Base-by-base conservation (phyloP, 2,329 filamentous ascomycete genomes). In the Pseudomassariella vexata region DNA sequence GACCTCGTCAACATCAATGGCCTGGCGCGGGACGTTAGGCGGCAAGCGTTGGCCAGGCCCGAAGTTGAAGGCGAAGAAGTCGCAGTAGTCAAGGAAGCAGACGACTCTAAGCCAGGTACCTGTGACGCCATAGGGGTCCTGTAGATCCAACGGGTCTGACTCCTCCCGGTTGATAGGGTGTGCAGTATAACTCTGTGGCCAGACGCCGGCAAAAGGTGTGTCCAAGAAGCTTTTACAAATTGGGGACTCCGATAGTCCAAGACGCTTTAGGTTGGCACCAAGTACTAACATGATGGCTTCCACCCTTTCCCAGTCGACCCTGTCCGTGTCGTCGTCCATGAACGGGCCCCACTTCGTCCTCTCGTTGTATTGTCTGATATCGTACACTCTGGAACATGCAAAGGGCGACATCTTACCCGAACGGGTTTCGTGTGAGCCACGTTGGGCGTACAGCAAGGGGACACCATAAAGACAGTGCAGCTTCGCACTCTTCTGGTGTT, bases 271-370 rank as follows among this genome's bases (percentile, higher is more conserved):
- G 49, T 86, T 87, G 48, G 72, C 67, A 4, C 71, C 72, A 4
- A 89, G 55, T 3, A 82, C 75, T 4, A 88, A 63, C 66, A 87
- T 74, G 33, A 87, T 73, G 7, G 81, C 78, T 55, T 89, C 84
- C 9, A 88, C 60, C 59, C 84, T 85, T 55, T 89, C 82, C 85
- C 85, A 90, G 55, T 90, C 83, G 0, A 85, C 79, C 5, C 58
- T 55, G 32, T 63, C 68, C 3, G 64, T 68, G 2, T 70, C 74
- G 47, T 88, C 82, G 30, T 73, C 62, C 47, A 70, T 60, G 46
- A 85, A 89, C 0, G 85, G 85, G 0, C 85, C 85, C 83, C 84
- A 89, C 21, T 66, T 53, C 1, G 71, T 80, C 17, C 56, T 52
- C 2, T 60, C 52, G 0, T 73, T 82, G 53, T 86, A 85, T 42